Evolutionary conservation across 2,329 filamentous ascomycete species (phyloP), one percentile per base, ranked within the genome.

Genomic region (Septoria linicola): DNA sequence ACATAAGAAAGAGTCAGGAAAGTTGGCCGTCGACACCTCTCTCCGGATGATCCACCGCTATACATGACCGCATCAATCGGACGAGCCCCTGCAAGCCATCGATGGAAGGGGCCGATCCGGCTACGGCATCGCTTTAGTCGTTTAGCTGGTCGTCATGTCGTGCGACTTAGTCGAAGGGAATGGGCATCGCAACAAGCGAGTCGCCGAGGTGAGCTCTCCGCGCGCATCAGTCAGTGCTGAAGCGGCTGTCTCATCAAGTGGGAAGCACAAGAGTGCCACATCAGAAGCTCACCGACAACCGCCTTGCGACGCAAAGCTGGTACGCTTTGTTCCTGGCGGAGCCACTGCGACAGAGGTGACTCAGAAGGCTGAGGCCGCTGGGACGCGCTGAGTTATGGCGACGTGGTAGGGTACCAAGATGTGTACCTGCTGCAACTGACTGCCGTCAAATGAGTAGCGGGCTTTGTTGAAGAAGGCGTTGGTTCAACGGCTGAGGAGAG

Each of bases 171-270:
- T 30, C n/a, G 16, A 31, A 34, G 42, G 30, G 23, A 39, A 8
- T 14, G 37, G 13, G 17, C 32, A 23, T 39, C 37, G 37, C 31
- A 27, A 42, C 20, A 30, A 16, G 31, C 46, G 37, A 42, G 30
- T 49, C 37, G 52, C 27, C 47, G 47, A 51, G 40, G 36, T 17
- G 49, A 27, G 39, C 44, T 46, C 20, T 46, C n/a, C 41, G 35
- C 35, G 44, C 40, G 41, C 45, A 55, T 51, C 46, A 58, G 55
- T 53, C 47, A 46, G 36, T 39, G 36, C 40, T 55, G 52, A 55
- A 53, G 51, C 55, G 37, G 46, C 34, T 46, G 43, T 37, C 35
- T 39, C 36, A 21, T 20, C 16, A 16, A 39, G 16, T 20, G 31
- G 36, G 36, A 19, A 39, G 34, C 44, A 40, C 34, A 34, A 47